Conservation (phyloP, 2,329 filamentous ascomycete species). For the Capronia coronata region DNA sequence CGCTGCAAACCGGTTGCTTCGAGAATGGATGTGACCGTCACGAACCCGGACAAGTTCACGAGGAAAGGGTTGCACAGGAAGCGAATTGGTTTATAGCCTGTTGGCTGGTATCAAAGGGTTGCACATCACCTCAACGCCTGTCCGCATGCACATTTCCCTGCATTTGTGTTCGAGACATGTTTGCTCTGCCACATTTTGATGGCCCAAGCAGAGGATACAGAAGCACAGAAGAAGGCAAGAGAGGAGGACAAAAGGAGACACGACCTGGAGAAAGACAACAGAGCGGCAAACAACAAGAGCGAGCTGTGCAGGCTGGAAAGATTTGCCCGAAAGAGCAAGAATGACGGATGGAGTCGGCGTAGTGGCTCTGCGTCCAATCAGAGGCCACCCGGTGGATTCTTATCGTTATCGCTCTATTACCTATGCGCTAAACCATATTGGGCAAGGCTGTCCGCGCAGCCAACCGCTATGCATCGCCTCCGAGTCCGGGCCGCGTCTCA, state of each 20-base stretch:
- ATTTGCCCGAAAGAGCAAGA: constrained; percentile 22
- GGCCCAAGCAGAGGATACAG: background rate
- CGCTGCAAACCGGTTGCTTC: constrained; percentile 4
- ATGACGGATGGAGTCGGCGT: constrained; percentile 1
- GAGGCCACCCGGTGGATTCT: background rate
- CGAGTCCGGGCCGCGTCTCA: too few relatives aligned
- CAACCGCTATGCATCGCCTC: constrained; percentile 11
- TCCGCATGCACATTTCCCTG: background rate
- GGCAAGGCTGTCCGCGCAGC: constrained; percentile 22
- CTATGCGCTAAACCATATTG: constrained; percentile 7
- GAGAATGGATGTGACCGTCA: constrained; percentile 2
- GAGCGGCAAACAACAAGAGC: background rate
- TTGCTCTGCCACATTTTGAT: background rate
- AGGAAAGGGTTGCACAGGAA: background rate
- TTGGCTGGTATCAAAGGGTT: background rate
- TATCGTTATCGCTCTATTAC: constrained; percentile 16
- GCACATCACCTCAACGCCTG: background rate
- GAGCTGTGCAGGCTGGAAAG: constrained; percentile 7
- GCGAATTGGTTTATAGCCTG: background rate
- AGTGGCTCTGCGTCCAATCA: constrained; percentile 11
- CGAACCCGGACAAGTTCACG: background rate
- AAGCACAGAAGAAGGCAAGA: background rate
- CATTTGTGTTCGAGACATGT: background rate
- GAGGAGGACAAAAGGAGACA: background rate
- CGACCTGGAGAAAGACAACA: background rate